Conservation (phyloP, 768 basidiomycete species). For the Lepiota subincarnata region DNA sequence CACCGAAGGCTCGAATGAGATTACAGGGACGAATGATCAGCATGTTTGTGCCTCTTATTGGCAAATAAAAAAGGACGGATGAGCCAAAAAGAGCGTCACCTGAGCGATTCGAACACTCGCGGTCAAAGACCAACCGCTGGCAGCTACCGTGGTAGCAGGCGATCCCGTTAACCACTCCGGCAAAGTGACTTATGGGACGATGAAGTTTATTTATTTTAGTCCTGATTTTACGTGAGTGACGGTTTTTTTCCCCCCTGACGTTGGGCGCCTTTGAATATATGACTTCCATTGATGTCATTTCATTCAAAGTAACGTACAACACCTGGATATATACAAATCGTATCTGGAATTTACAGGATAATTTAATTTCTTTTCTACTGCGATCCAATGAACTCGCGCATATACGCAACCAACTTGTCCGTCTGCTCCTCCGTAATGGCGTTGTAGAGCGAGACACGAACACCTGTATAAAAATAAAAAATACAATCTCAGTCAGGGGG, state of each 20-base stretch:
- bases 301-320: background rate
- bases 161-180: constrained; percentile 93
- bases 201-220: background rate
- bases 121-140: constrained; percentile 48
- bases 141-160: constrained; percentile 51
- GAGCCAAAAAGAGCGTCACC: constrained; percentile 38
- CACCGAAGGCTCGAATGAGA: no score
- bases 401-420: constrained; percentile 55
- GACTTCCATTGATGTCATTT: background rate
- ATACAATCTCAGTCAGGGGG: constrained; percentile 24
- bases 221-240: no score
- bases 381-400: constrained; percentile 45
- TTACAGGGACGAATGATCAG: constrained; percentile 12
- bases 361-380: background rate
- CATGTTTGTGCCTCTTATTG: background rate
- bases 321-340: background rate
- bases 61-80: background rate
- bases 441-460: constrained; percentile 87
- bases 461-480: constrained; percentile 72
- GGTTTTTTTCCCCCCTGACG: no score
- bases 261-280: no score
- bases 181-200: constrained; percentile 62
- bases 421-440: constrained; percentile 77
- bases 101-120: constrained; percentile 53
- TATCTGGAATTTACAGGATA: background rate